Evolutionary conservation across 106 monocot genomes (phyloP).

Genomic region (Agapanthus africanus): DNA sequence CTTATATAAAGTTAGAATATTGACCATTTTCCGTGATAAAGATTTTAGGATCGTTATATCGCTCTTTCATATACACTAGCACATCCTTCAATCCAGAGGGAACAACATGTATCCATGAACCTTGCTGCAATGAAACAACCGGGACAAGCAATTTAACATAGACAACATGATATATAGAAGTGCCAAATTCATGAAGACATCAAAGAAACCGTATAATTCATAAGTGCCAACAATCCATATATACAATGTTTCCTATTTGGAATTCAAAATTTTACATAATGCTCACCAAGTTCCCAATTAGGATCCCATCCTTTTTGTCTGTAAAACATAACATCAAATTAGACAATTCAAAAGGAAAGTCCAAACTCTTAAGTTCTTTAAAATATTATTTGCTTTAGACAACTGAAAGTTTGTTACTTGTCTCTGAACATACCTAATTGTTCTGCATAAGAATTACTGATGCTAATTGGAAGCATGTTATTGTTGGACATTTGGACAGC

Average conservation of each 20-base stretch:
- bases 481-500: neutral
- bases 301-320: neutral
- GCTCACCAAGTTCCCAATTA: neutral
- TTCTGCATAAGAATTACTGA: slow-evolving; percentile 11
- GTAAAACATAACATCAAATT: neutral
- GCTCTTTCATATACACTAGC: neutral
- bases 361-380: neutral
- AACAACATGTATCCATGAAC: slow-evolving; percentile 12
- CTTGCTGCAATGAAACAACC: neutral
- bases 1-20: too few relatives aligned
- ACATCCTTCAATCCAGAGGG: neutral
- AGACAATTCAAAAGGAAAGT: neutral
- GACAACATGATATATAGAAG: neutral
- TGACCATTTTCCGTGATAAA: slow-evolving; percentile 22
- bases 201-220: neutral
- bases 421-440: neutral
- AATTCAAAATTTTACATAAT: neutral
- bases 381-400: too few relatives aligned
- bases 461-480: neutral
- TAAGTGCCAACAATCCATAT: neutral
- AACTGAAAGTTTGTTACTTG: neutral
- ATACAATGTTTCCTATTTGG: neutral
- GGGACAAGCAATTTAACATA: neutral
- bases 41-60: slow-evolving; percentile 11
- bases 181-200: neutral